Evolutionary conservation across 345 rosid species (phyloP).

Genomic region (Brassica cretica): DNA sequence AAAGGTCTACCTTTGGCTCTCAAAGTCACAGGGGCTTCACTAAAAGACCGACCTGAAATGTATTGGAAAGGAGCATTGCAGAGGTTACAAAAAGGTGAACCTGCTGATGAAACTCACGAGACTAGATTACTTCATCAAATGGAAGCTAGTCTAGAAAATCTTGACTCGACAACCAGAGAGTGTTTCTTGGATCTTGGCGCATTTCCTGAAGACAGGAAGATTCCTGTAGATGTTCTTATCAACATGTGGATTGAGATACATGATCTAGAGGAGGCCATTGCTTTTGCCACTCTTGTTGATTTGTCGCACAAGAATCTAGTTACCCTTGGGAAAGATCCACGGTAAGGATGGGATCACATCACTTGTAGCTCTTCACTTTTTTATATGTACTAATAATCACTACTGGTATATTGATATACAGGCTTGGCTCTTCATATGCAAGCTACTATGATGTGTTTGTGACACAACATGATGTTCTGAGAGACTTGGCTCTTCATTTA

Average conservation of each 20-base stretch:
- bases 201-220: constrained; percentile 92
- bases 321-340: constrained; percentile 74
- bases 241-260: constrained; percentile 86
- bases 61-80: constrained; percentile 70
- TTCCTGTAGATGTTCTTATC: constrained; percentile 81
- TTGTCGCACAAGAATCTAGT: constrained; percentile 79
- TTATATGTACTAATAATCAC: background rate
- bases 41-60: constrained; percentile 58
- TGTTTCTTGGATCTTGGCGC: constrained; percentile 94
- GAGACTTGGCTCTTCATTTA: constrained; percentile 81
- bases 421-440: constrained; percentile 69
- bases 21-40: constrained; percentile 86
- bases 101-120: constrained; percentile 73
- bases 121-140: constrained; percentile 65
- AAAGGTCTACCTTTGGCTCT: constrained; percentile 96
- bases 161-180: constrained; percentile 53
- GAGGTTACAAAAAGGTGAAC: constrained; percentile 68
- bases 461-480: constrained; percentile 84
- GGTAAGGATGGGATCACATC: constrained; percentile 41
- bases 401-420: constrained; percentile 37
- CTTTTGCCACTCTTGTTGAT: constrained; percentile 68
- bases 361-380: no score
- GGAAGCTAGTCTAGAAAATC: constrained; percentile 65
- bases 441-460: constrained; percentile 71
- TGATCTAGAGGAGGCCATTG: constrained; percentile 60